Evolutionary conservation across 106 monocot genomes (phyloP).

Genomic region (Agapanthus africanus): DNA sequence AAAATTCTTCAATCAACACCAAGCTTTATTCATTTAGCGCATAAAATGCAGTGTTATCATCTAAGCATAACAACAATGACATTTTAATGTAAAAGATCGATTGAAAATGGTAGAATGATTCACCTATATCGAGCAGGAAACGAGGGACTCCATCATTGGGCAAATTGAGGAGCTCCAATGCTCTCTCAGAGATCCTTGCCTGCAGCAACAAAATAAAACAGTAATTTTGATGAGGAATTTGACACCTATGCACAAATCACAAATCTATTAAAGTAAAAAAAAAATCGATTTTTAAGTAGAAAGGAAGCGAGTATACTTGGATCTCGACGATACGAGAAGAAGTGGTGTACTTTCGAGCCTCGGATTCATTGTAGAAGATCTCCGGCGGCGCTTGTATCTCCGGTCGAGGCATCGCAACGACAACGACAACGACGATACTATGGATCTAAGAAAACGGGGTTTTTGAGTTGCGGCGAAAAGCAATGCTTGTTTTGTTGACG

Average conservation of each 20-base stretch:
- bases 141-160: conserved; percentile 54
- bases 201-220: too few relatives aligned
- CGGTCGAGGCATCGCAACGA: conserved; percentile 82
- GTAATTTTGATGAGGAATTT: too few relatives aligned
- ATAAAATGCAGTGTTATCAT: too few relatives aligned
- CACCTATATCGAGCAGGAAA: conserved; percentile 84
- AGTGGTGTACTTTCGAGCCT: conserved; percentile 90
- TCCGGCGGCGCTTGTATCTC: conserved; percentile 92
- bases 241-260: too few relatives aligned
- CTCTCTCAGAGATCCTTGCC: conserved; percentile 84
- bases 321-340: conserved; percentile 89
- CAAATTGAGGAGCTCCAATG: conserved; percentile 71
- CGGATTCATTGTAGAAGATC: conserved; percentile 81
- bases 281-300: too few relatives aligned
- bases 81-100: neutral
- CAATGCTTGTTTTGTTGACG: too few relatives aligned
- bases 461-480: too few relatives aligned
- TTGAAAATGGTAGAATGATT: neutral
- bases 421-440: neutral
- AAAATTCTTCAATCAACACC: too few relatives aligned
- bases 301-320: conserved; percentile 55
- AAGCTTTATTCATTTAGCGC: too few relatives aligned
- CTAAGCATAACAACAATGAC: too few relatives aligned
- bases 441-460: neutral
- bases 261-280: too few relatives aligned